These are phyloP conservation scores for Letharia columbiana DNA, from an alignment of 495 filamentous ascomycete genomes.

Conservation along the genomic window DNA sequence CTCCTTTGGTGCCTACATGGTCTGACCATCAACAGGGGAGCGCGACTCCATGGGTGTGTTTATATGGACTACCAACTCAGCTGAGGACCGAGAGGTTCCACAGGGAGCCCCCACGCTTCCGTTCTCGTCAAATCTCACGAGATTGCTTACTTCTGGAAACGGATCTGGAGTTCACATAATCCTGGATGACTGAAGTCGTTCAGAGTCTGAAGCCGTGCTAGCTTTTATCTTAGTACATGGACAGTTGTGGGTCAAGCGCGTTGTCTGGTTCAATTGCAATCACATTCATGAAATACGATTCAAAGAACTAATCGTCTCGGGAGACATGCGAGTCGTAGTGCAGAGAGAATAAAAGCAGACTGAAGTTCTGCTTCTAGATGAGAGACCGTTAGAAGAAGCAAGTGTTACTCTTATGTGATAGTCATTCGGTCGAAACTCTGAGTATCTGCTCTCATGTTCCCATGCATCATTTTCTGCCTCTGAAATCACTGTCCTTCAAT, in stretches of 20 bases:
- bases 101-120: constrained; percentile 1
- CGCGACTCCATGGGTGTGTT: constrained; percentile 5
- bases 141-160: background rate
- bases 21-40: background rate
- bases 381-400: too few relatives aligned
- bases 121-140: background rate
- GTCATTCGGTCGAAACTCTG: too few relatives aligned
- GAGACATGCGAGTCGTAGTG: too few relatives aligned
- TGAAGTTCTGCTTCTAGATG: too few relatives aligned
- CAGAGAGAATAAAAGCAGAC: too few relatives aligned
- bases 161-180: background rate
- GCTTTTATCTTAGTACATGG: background rate
- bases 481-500: too few relatives aligned
- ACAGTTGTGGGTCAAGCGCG: background rate
- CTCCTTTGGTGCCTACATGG: background rate
- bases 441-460: too few relatives aligned
- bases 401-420: too few relatives aligned
- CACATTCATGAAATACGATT: background rate
- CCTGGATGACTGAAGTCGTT: background rate
- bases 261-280: background rate
- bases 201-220: background rate
- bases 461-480: too few relatives aligned
- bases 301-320: background rate
- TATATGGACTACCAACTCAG: background rate
- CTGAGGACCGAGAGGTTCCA: constrained; percentile 1